phyloP scores from a whole-genome alignment of 2,329 filamentous ascomycete species.

The Madurella fahalii region DNA sequence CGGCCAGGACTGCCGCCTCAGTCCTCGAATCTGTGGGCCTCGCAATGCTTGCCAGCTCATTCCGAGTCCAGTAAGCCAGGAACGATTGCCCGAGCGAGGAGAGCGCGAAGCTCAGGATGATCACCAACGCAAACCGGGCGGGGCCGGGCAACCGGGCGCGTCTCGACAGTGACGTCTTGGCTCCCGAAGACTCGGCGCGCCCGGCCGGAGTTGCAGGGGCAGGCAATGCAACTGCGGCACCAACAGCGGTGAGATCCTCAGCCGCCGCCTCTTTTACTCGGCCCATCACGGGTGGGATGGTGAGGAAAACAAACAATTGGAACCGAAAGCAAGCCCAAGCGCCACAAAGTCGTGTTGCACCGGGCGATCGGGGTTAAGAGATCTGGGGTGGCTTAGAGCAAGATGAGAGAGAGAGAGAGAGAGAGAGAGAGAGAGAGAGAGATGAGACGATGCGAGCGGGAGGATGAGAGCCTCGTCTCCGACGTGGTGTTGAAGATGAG shows the following conservation, averaged over 20 bases:
- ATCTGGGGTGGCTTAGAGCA: not conserved
- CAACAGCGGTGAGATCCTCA: slow-evolving; percentile 13
- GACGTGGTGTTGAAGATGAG: not conserved
- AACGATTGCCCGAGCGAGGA: slow-evolving; percentile 62
- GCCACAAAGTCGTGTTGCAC: not conserved
- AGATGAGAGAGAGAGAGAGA: not conserved
- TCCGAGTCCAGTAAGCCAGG: slow-evolving; percentile 54
- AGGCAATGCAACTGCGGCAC: slow-evolving; percentile 5
- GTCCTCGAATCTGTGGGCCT: slow-evolving; percentile 49
- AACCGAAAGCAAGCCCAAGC: not conserved
- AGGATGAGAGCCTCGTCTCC: too few relatives aligned
- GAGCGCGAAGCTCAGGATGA: slow-evolving; percentile 55
- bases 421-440: not conserved
- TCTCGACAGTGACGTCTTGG: slow-evolving; percentile 6
- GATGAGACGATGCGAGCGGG: too few relatives aligned
- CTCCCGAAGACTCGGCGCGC: slow-evolving; percentile 6
- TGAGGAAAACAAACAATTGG: not conserved
- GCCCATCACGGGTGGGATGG: slow-evolving; percentile 11
- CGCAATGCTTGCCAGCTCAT: slow-evolving; percentile 64
- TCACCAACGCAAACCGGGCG: slow-evolving; percentile 51
- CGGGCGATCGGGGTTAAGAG: not conserved
- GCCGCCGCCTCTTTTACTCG: slow-evolving; percentile 18
- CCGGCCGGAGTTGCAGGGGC: slow-evolving; percentile 7
- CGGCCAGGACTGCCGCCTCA: slow-evolving; percentile 53
- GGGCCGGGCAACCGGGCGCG: slow-evolving; percentile 39